Percentiles rank a stretch among this genome's conserved stretches.
These are phyloP conservation scores for Rhynchospora breviuscula DNA, from an alignment of 176 grass and related monocot species.

Conservation along the genomic window DNA sequence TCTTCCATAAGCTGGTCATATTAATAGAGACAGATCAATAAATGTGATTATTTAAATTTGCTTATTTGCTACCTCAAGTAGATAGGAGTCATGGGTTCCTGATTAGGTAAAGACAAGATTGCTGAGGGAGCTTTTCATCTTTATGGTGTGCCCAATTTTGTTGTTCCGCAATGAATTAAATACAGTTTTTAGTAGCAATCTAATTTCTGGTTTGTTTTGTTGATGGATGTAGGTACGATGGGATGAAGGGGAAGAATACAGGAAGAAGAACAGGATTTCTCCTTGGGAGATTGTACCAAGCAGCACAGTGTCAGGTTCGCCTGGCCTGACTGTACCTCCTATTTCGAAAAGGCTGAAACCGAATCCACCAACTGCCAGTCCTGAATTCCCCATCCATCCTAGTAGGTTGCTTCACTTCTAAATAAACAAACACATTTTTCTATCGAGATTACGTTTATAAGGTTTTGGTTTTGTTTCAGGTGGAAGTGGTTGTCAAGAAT, in stretches of 20 bases:
- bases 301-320: constrained; percentile 46
- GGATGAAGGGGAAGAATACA: constrained; percentile 56
- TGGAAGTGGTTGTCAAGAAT: constrained; percentile 70
- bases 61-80: not conserved
- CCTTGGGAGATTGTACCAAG: constrained; percentile 91
- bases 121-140: not conserved
- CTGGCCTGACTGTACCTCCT: constrained; percentile 24
- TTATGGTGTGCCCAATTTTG: not conserved
- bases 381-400: constrained; percentile 34
- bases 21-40: not conserved
- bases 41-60: not conserved
- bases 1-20: not conserved
- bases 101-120: not conserved
- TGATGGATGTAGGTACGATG: constrained; percentile 64
- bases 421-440: not conserved
- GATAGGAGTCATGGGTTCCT: not conserved
- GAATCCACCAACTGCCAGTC: constrained; percentile 36
- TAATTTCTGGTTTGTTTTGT: constrained; percentile 12
- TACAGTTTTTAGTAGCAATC: not conserved
- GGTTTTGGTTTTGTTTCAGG: constrained; percentile 29
- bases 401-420: constrained; percentile 41
- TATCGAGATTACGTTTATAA: not conserved
- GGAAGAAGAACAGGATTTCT: constrained; percentile 51
- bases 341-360: constrained; percentile 66
- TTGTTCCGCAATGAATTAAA: not conserved